Base-by-base conservation (phyloP, 768 basidiomycete genomes). In the Phallus indusiatus region DNA sequence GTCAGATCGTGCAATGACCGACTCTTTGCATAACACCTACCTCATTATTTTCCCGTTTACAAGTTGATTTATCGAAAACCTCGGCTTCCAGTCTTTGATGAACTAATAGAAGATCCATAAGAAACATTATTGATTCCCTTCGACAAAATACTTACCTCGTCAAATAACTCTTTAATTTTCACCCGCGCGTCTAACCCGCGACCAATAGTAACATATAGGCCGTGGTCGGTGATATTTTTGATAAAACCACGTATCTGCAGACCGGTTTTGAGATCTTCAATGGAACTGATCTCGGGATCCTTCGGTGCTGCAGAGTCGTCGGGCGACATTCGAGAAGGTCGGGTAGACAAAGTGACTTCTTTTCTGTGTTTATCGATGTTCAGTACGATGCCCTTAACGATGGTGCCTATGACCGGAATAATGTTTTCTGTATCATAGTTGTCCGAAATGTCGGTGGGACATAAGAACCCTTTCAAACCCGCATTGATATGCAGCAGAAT, bases 21-120 rank as follows among this genome's bases (percentile, higher is more conserved):
- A 36, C 2, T 22, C 46, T 10, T 47, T 49, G n/a, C 56, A 53
- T n/a, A 46, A 46, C 50, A 64, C 73, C n/a, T 66, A 91, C 89
- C 81, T 85, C 42, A 90, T 71, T 66, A 98, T 82, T 54, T 89
- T 83, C 53, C 94, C 95, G 63, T 84, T 87, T 12, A 96, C 91
- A 2, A 97, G 69, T 65, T 97, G 92, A 65, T 90, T 85, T 46
- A 79, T 73, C 62, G 79, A 72, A 70, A 97, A 97, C 20, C 78
- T 81, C 24, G 78, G 75, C 73, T 94, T 88, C 95, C 95, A 99
- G 46, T 97, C 94, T 72, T 97, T 96, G 66, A 97, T 81, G 71
- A 82, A 98, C 91, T 96, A 64, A 37, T 20, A 61, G 60, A 64
- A 66, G 33, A 65, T 65, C 46, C 58, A 57, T 64, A 64, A 62